phyloP scores from a whole-genome alignment of 2,329 filamentous ascomycete species.

The Cladorrhinum sp. region DNA sequence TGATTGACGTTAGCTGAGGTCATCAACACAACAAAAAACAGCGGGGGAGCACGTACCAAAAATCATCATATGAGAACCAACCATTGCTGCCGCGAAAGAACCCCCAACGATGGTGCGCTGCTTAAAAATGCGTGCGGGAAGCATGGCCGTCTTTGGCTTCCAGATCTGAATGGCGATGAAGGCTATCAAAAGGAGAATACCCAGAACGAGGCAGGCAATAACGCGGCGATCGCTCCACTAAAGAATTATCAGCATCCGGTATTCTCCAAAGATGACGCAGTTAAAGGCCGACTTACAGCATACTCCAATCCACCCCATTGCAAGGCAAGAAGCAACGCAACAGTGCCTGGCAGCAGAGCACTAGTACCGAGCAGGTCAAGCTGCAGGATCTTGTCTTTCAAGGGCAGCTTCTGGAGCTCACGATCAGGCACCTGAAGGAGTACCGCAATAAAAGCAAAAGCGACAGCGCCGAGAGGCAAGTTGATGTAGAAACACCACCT shows the following conservation, averaged over 20 bases:
- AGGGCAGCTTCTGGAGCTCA: constrained; percentile 13
- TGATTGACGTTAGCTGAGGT: neutral
- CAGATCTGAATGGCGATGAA: constrained; percentile 39
- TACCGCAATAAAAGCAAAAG: constrained; percentile 26
- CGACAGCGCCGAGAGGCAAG: constrained; percentile 38
- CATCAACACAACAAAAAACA: neutral
- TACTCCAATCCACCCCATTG: constrained; percentile 28
- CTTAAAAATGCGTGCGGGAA: constrained; percentile 42
- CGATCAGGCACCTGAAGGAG: constrained; percentile 23
- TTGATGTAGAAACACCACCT: constrained; percentile 45
- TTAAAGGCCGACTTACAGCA: constrained; percentile 26
- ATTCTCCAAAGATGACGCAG: constrained; percentile 23
- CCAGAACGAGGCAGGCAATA: neutral
- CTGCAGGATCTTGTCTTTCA: constrained; percentile 25
- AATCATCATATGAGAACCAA: constrained; percentile 21
- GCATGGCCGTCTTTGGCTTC: constrained; percentile 35
- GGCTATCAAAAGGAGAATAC: constrained; percentile 22
- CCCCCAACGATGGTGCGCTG: constrained; percentile 36
- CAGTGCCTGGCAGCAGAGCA: constrained; percentile 22
- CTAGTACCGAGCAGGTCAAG: constrained; percentile 24
- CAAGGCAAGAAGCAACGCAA: constrained; percentile 26
- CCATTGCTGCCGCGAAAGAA: constrained; percentile 38
- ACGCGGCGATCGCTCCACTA: constrained; percentile 39
- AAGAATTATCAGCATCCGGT: neutral
- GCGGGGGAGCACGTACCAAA: neutral